phyloP scores from a whole-genome alignment of 2,329 filamentous ascomycete species.

The Cryphonectria radicalis region DNA sequence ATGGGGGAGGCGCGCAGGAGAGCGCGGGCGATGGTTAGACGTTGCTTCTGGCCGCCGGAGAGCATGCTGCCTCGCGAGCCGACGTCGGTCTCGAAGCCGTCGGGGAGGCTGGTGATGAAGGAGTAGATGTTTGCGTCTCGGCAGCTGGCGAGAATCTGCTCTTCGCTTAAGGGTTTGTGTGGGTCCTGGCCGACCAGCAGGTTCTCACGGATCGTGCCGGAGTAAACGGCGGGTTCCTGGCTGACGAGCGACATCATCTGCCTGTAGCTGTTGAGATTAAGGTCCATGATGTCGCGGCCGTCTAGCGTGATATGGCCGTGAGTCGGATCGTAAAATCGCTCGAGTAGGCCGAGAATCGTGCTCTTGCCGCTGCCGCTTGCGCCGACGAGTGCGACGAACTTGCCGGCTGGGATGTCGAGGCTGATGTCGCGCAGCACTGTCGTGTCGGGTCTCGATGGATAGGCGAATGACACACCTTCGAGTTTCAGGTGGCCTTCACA shows the following conservation, averaged over 20 bases:
- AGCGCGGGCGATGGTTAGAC: slow-evolving; percentile 90
- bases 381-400: slow-evolving; percentile 68
- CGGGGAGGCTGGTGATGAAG: slow-evolving; percentile 36
- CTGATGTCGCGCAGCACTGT: background rate
- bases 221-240: background rate
- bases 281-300: background rate
- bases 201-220: background rate
- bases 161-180: background rate
- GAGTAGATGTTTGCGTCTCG: background rate
- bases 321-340: slow-evolving; percentile 94
- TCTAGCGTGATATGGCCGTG: slow-evolving; percentile 37
- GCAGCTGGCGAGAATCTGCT: background rate
- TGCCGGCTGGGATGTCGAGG: background rate
- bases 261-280: background rate
- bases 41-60: slow-evolving; percentile 94
- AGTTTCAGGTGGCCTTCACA: background rate
- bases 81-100: slow-evolving; percentile 93
- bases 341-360: slow-evolving; percentile 89
- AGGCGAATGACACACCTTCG: background rate
- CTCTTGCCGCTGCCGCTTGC: slow-evolving; percentile 94
- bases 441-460: background rate
- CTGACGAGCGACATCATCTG: background rate
- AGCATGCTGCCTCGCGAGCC: slow-evolving; percentile 91
- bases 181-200: background rate
- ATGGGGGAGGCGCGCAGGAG: slow-evolving; percentile 57